These are phyloP conservation scores for Escovopsis sp. DNA, from an alignment of 2,329 filamentous ascomycete genomes.

Conservation along the genomic window DNA sequence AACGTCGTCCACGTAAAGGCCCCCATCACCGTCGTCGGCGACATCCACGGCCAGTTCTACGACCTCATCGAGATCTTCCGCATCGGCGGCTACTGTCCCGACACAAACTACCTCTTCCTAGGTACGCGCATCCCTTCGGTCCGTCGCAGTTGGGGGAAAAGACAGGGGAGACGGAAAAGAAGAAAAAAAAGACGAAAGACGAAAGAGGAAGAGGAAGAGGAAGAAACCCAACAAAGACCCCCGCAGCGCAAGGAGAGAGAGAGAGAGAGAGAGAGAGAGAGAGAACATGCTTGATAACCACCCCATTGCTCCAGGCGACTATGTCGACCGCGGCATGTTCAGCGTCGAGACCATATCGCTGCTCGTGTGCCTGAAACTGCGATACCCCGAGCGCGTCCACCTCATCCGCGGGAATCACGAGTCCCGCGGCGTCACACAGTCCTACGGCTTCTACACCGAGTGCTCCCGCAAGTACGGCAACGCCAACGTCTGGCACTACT, in stretches of 20 bases:
- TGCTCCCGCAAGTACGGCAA: constrained; percentile 97
- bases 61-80: constrained; percentile 99
- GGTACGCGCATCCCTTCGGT: constrained; percentile 36
- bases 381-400: constrained; percentile 91
- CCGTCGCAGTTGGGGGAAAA: background rate
- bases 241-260: too few species aligned
- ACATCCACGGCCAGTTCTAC: constrained; percentile 98
- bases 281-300: too few species aligned
- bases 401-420: constrained; percentile 97
- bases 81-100: constrained; percentile 91
- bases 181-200: too few species aligned
- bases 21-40: constrained; percentile 91
- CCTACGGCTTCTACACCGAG: constrained; percentile 97
- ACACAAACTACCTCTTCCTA: constrained; percentile 96
- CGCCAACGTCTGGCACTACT: constrained; percentile 98
- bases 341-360: constrained; percentile 98
- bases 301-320: constrained; percentile 52
- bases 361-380: constrained; percentile 89
- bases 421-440: constrained; percentile 92
- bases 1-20: constrained; percentile 96
- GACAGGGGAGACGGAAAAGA: too few species aligned
- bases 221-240: too few species aligned
- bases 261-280: too few species aligned
- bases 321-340: constrained; percentile 96
- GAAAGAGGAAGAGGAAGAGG: too few species aligned